A percentile compares a stretch with the other conserved stretches of the same genome.
Evolutionary conservation across 2,329 filamentous ascomycete genomes (phyloP).

Genomic region (Tricladium varicosporioides): DNA sequence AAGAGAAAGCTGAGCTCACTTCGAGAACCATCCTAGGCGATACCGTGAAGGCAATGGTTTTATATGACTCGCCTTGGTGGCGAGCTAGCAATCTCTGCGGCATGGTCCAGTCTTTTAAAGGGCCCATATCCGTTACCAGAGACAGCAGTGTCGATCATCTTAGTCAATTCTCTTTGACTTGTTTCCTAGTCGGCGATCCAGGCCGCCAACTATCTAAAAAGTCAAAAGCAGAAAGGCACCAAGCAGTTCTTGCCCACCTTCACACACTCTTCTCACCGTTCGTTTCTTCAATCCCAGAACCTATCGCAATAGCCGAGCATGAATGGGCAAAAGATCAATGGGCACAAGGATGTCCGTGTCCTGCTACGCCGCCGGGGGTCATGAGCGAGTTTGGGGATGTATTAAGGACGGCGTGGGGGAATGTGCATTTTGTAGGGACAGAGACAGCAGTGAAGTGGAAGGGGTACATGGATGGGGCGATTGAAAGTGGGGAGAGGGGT

Average conservation of each 20-base stretch:
- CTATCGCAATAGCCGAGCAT: slow-evolving; percentile 13
- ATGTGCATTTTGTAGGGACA: slow-evolving; percentile 49
- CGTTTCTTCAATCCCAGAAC: not conserved
- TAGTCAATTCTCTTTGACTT: slow-evolving; percentile 32
- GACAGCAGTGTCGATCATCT: slow-evolving; percentile 44
- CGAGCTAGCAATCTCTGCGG: slow-evolving; percentile 34
- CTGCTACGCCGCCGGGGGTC: slow-evolving; percentile 6
- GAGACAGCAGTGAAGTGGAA: slow-evolving; percentile 48
- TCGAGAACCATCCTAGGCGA: slow-evolving; percentile 40
- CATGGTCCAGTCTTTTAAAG: slow-evolving; percentile 38
- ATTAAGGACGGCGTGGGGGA: slow-evolving; percentile 35
- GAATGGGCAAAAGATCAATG: slow-evolving; percentile 26
- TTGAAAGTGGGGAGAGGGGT: slow-evolving; percentile 42
- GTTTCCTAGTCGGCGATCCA: slow-evolving; percentile 40
- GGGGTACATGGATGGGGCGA: slow-evolving; percentile 51
- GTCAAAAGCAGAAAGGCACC: not conserved
- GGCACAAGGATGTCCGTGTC: slow-evolving; percentile 25
- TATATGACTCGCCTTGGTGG: slow-evolving; percentile 17
- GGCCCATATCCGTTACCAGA: slow-evolving; percentile 40
- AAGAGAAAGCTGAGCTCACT: slow-evolving; percentile 35
- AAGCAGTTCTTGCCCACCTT: not conserved
- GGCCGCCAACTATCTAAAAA: slow-evolving; percentile 8
- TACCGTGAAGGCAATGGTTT: slow-evolving; percentile 42
- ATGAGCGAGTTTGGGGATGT: slow-evolving; percentile 13
- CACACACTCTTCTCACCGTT: not conserved